phyloP scores from a whole-genome alignment of 768 basidiomycete genomes.

The Solioccasus polychromus region DNA sequence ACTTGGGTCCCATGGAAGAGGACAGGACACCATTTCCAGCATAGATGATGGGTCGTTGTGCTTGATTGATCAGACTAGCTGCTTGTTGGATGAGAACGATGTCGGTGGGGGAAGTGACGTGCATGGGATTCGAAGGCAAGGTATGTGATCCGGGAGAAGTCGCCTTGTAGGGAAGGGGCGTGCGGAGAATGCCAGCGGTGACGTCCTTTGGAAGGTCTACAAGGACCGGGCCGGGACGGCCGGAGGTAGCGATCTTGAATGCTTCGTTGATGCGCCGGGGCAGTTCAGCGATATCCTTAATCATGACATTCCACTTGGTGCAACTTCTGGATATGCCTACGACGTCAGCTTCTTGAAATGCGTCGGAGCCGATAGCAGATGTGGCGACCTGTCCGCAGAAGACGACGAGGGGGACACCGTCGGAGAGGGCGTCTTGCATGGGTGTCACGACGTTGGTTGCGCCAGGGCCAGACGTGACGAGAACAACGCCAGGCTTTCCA shows the following conservation, averaged over 20 bases:
- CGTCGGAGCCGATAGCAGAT: slow-evolving; percentile 97
- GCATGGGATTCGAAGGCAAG: slow-evolving; percentile 73
- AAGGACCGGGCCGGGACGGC: slow-evolving; percentile 95
- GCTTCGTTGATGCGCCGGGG: slow-evolving; percentile 97
- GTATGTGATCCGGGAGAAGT: slow-evolving; percentile 82
- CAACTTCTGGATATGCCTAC: slow-evolving; percentile 95
- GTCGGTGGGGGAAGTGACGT: slow-evolving; percentile 59
- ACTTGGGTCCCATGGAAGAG: slow-evolving; percentile 74
- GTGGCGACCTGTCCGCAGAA: slow-evolving; percentile 99
- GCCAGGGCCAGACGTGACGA: slow-evolving; percentile 97
- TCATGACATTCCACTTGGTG: slow-evolving; percentile 99
- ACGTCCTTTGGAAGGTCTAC: slow-evolving; percentile 99
- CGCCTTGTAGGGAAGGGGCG: slow-evolving; percentile 79
- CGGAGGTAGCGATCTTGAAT: slow-evolving; percentile 97
- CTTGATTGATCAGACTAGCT: slow-evolving; percentile 87
- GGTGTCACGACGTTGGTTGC: slow-evolving; percentile 98
- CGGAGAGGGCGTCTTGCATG: slow-evolving; percentile 95
- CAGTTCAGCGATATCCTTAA: slow-evolving; percentile 93
- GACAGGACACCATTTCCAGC: slow-evolving; percentile 89
- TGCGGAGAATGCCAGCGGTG: slow-evolving; percentile 86
- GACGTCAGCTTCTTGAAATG: slow-evolving; percentile 98
- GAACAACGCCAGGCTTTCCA: slow-evolving; percentile 95
- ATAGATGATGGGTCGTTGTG: slow-evolving; percentile 89
- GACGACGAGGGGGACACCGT: slow-evolving; percentile 92
- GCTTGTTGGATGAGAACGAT: slow-evolving; percentile 71